A percentile compares a stretch with the other conserved stretches of the same genome.
Conservation (phyloP, 371 early-diverging fungal species). For the Synchytrium microbalum region DNA sequence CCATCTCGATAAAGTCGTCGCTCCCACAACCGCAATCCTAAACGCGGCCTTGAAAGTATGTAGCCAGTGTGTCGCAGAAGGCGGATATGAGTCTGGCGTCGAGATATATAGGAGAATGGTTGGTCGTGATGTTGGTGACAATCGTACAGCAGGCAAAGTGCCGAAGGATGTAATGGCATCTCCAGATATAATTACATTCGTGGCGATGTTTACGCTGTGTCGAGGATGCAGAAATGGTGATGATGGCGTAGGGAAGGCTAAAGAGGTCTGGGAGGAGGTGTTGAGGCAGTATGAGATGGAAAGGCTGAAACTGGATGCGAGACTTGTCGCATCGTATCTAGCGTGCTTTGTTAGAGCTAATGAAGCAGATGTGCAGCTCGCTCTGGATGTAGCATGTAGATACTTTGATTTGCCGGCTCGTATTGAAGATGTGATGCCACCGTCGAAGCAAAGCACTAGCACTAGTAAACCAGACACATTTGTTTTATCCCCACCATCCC, state of each 20-base stretch:
- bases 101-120: background rate
- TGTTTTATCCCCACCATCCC: background rate
- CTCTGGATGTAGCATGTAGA: too few species aligned
- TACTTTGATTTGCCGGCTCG: background rate
- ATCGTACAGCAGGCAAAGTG: background rate
- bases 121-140: background rate
- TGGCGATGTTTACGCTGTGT: background rate
- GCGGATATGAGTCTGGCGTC: background rate
- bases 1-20: background rate
- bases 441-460: background rate
- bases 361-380: too few species aligned
- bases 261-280: background rate
- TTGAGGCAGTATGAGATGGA: background rate
- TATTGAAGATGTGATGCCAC: background rate
- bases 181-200: background rate
- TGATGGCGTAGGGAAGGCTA: background rate
- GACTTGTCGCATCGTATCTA: background rate
- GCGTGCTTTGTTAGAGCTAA: too few species aligned
- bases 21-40: background rate
- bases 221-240: background rate
- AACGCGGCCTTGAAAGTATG: background rate
- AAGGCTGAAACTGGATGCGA: background rate
- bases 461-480: background rate
- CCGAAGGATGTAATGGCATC: background rate
- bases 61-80: background rate